Evolutionary conservation across 2,329 filamentous ascomycete genomes (phyloP).

Genomic region (Cordyceps cicadae): DNA sequence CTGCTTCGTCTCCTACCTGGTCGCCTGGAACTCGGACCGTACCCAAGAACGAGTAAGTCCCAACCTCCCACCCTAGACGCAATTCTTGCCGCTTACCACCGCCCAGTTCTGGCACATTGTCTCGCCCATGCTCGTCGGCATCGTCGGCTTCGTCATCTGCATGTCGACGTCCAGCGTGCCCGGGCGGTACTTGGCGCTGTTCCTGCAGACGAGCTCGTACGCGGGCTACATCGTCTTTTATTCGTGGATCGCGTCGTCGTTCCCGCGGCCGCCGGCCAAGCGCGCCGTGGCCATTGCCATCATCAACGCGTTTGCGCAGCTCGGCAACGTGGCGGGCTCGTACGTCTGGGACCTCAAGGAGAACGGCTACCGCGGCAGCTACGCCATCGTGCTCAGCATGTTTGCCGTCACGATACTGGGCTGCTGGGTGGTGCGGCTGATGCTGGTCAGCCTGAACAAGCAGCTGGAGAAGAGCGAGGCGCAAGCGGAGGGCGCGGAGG

Average conservation of each 20-base stretch:
- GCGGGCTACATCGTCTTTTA: conserved; percentile 51
- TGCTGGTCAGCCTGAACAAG: conserved; percentile 39
- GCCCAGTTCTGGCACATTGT: conserved; percentile 49
- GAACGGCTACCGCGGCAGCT: conserved; percentile 55
- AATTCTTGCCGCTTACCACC: neutral
- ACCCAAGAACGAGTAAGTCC: conserved; percentile 40
- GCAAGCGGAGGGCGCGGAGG: conserved; percentile 23
- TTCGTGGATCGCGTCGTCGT: conserved; percentile 49
- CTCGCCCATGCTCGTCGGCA: conserved; percentile 43
- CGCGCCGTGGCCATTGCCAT: conserved; percentile 53
- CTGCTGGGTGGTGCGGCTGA: conserved; percentile 39
- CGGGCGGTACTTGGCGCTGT: conserved; percentile 52
- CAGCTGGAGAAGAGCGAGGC: conserved; percentile 37
- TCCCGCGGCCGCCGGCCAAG: conserved; percentile 52
- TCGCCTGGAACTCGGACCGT: conserved; percentile 48
- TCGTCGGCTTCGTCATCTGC: conserved; percentile 50
- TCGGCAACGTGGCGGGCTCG: conserved; percentile 51
- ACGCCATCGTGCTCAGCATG: conserved; percentile 57
- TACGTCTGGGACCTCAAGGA: conserved; percentile 55
- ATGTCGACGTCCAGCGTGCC: conserved; percentile 49
- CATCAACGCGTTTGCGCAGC: conserved; percentile 50
- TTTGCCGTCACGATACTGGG: conserved; percentile 50
- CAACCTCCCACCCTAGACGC: conserved; percentile 7
- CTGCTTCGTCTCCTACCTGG: conserved; percentile 46
- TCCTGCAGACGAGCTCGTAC: conserved; percentile 50